Base-by-base conservation (phyloP, 257 asterid genomes). In the Petunia axillaris region DNA sequence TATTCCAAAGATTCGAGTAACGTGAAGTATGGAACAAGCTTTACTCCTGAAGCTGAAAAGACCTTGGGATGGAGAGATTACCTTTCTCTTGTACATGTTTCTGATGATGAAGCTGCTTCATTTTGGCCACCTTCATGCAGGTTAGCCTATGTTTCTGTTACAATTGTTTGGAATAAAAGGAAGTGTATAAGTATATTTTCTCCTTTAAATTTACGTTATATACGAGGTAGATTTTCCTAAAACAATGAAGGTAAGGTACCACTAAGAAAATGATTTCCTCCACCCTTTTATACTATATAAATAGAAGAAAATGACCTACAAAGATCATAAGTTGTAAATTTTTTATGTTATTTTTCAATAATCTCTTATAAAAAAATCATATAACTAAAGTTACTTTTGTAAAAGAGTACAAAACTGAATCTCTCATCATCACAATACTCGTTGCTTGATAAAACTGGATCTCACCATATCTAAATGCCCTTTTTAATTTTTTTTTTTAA, bases 31-130 rank as follows among this genome's bases (percentile, higher is more conserved):
- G 85, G 81, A 10, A 85, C 88, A 6, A 85, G 88, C 48, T 83
- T 82, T 65, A 78, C 65, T 65, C 88, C 86, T 14, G 53, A 50
- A 46, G 82, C 85, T 3, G 86, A 82, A 79, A 85, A 77, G 79
- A 83, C 85, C 8, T 77, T 85, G 57, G 85, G 81, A 16, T 83
- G 88, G 88, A 85, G 81, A 74, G 88, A 85, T 80, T 85, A 60
- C 10, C 86, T 80, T 10, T 82, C 84, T 41, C 84, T 82, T 11
- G 77, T 79, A 38, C 55, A 85, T 40, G 67, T 82, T 14, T 85
- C 84, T 1, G 84, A 82, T 43, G 82, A 82, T 37, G 84, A 80
- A 76, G 87, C 84, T n/a, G 59, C 73, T 14, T 53, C 83, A 4
- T 67, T 79, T 55, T 86, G 89, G 89, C 89, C 85, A 2, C 46